Evolutionary conservation across 176 grass and related monocot species (phyloP), one percentile per base, ranked within the genome.

Genomic region (Oryza punctata): DNA sequence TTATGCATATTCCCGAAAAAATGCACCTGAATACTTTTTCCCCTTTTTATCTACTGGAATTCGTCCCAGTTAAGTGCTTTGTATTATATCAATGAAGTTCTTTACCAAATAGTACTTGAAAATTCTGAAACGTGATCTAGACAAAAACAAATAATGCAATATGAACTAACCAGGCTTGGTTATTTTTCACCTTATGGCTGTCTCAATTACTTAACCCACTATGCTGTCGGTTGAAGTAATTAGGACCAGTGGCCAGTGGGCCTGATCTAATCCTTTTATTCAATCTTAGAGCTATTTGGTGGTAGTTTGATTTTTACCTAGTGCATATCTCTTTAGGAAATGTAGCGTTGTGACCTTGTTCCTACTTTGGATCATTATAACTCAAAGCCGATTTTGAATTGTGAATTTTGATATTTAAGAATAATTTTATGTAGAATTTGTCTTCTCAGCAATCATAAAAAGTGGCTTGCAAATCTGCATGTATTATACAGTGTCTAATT

Each of bases 41-140:
- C 38, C 14, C 69, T 47, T 35, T 88, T 85, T n/a, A 1, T 73
- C 13, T 50, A n/a, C 69, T 80, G 49, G 21, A 54, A 18, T 63
- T 85, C 24, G 6, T 80, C 19, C 16, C n/a, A 64, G 21, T 30
- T 41, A 70, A 77, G 47, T 63, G 30, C 25, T 10, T 69, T 63
- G 37, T 80, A 45, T 49, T 30, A 65, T 41, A 67, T 4, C 35
- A 41, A 63, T 75, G 38, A 70, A 61, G 65, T 82, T 76, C 57
- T 59, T 54, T 49, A 81, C 41, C 47, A 38, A 32, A 70, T 69
- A 18, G 10, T 63, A 63, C 43, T 25, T 70, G 6, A 72, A 29
- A n/a, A n/a, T n/a, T n/a, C n/a, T n/a, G n/a, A n/a, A n/a, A n/a
- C n/a, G n/a, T n/a, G n/a, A n/a, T n/a, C n/a, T n/a, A n/a, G n/a